Conservation (phyloP, 2,329 filamentous ascomycete genomes). For the Fusarium duplospermum region DNA sequence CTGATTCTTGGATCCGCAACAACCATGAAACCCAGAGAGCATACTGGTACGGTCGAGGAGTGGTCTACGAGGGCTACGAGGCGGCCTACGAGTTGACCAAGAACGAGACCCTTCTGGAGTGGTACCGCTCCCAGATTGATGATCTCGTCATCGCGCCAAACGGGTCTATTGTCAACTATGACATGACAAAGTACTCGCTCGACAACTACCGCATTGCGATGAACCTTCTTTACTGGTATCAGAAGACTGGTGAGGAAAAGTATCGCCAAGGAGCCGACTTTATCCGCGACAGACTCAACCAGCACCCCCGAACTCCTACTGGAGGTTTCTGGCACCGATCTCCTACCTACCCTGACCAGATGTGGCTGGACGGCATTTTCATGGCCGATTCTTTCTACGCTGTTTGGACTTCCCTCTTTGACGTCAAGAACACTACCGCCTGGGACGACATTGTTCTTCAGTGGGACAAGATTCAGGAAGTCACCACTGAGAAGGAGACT, state of each 20-base stretch:
- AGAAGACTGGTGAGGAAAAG: constrained; percentile 57
- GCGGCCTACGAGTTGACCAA: constrained; percentile 52
- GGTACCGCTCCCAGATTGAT: constrained; percentile 59
- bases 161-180: constrained; percentile 60
- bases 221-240: constrained; percentile 63
- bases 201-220: constrained; percentile 66
- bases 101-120: constrained; percentile 57
- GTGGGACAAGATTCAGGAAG: constrained; percentile 57
- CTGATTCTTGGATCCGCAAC: constrained; percentile 39
- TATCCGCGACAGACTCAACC: constrained; percentile 59
- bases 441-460: constrained; percentile 60
- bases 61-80: constrained; percentile 37
- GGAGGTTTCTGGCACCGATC: constrained; percentile 67
- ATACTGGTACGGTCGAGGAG: constrained; percentile 38
- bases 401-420: constrained; percentile 53
- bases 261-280: constrained; percentile 61
- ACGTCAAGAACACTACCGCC: constrained; percentile 52
- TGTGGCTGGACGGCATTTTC: constrained; percentile 69
- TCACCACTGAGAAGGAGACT: constrained; percentile 51
- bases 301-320: constrained; percentile 60
- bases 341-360: constrained; percentile 62
- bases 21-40: constrained; percentile 34
- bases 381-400: constrained; percentile 61
- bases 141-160: constrained; percentile 53
- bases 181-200: constrained; percentile 60